Conservation (phyloP, 2,329 filamentous ascomycete genomes). For the Calonectria crousiana region DNA sequence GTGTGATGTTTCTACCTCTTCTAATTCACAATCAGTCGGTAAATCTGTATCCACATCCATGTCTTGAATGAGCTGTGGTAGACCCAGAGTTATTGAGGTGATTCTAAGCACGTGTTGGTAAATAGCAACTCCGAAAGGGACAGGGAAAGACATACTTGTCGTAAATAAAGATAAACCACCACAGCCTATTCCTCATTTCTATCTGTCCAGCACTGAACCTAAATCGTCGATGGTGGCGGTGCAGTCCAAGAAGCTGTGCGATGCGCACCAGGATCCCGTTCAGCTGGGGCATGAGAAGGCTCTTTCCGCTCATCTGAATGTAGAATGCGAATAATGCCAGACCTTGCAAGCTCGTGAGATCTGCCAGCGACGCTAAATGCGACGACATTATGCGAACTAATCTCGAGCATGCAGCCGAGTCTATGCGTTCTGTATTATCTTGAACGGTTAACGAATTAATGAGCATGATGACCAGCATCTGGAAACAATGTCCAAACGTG, state of each 20-base stretch:
- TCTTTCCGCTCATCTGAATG: not conserved
- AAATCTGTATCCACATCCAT: not conserved
- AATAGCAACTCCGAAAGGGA: not conserved
- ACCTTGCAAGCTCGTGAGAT: not conserved
- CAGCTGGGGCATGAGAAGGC: not conserved
- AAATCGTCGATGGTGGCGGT: not conserved
- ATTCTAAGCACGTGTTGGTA: not conserved
- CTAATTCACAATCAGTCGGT: not conserved
- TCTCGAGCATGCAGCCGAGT: not conserved
- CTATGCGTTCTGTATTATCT: not conserved
- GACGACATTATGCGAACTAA: not conserved
- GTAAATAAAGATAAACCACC: slow-evolving; percentile 6
- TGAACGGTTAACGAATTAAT: not conserved
- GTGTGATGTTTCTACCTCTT: not conserved
- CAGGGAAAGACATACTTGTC: not conserved
- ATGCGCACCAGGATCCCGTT: not conserved
- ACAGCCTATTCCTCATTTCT: not conserved
- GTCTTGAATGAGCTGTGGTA: not conserved
- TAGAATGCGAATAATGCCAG: not conserved
- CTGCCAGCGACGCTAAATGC: not conserved
- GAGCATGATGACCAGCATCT: not conserved
- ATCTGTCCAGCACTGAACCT: slow-evolving; percentile 1
- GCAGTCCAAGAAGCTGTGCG: not conserved
- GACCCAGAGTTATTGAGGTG: not conserved
- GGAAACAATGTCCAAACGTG: not conserved